Conservation (phyloP, 441 rosid genomes). For the Flueggea neowawraea region DNA sequence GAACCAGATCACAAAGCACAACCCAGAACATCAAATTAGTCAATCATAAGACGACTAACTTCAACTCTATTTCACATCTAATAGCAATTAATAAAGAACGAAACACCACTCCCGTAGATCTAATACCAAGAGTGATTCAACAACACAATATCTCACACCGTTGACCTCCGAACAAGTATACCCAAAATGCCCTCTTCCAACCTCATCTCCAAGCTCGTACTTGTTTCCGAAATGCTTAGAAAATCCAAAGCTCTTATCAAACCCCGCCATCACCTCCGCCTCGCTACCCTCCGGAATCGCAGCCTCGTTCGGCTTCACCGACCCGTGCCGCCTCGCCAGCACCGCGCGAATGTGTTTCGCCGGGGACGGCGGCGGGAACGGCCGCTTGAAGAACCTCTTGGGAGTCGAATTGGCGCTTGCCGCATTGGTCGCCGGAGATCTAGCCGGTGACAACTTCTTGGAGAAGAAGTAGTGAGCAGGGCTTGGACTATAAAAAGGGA, state of each 20-base stretch:
- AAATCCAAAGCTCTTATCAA: slow-evolving; percentile 85
- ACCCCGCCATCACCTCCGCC: slow-evolving; percentile 45
- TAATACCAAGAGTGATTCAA: too few relatives aligned
- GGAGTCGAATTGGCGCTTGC: slow-evolving; percentile 69
- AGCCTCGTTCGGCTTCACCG: slow-evolving; percentile 75
- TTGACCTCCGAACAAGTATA: slow-evolving; percentile 48
- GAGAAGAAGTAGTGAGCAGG: slow-evolving; percentile 92
- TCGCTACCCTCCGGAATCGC: slow-evolving; percentile 75
- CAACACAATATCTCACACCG: too few relatives aligned
- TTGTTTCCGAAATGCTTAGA: slow-evolving; percentile 74
- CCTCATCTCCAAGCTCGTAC: slow-evolving; percentile 85
- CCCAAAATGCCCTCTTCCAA: slow-evolving; percentile 92
- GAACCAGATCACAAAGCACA: too few relatives aligned
- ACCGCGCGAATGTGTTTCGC: slow-evolving; percentile 84
- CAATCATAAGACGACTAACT: too few relatives aligned
- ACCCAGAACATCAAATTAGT: too few relatives aligned
- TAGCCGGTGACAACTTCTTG: slow-evolving; percentile 83
- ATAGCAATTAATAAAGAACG: too few relatives aligned
- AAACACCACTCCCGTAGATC: too few relatives aligned
- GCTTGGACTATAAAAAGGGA: slow-evolving; percentile 87
- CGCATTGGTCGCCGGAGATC: slow-evolving; percentile 56
- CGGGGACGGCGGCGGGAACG: slow-evolving; percentile 93
- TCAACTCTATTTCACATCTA: too few relatives aligned
- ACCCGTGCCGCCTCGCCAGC: slow-evolving; percentile 80
- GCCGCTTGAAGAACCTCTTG: slow-evolving; percentile 64